These are phyloP conservation scores for Calocybe indica DNA, from an alignment of 768 basidiomycete genomes.

Conservation along the genomic window DNA sequence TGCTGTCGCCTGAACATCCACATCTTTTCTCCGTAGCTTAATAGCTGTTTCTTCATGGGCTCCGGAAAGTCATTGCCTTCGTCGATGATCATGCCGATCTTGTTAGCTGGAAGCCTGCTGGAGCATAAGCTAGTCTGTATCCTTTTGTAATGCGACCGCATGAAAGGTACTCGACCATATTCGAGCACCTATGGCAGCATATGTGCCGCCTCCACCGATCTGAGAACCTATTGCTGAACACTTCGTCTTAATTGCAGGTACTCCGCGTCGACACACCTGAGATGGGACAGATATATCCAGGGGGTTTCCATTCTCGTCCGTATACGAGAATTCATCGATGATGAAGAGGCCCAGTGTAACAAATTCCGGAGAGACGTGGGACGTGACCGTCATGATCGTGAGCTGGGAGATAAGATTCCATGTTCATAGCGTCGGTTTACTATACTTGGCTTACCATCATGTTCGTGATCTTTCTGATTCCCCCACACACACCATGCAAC, in stretches of 20 bases:
- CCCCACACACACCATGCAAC: slow-evolving; percentile 25
- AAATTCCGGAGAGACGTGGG: slow-evolving; percentile 26
- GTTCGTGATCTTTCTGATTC: slow-evolving; percentile 5
- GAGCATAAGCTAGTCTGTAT: neutral
- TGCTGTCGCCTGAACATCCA: slow-evolving; percentile 70
- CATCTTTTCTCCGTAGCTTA: slow-evolving; percentile 64
- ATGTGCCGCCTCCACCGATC: slow-evolving; percentile 90
- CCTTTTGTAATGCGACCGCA: slow-evolving; percentile 1
- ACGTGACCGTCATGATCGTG: slow-evolving; percentile 12
- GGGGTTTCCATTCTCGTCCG: slow-evolving; percentile 48
- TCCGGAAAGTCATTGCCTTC: slow-evolving; percentile 71
- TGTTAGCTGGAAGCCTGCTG: slow-evolving; percentile 55
- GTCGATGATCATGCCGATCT: slow-evolving; percentile 82
- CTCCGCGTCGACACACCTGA: slow-evolving; percentile 30
- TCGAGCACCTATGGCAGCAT: slow-evolving; percentile 74
- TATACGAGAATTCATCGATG: slow-evolving; percentile 71
- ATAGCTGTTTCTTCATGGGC: slow-evolving; percentile 46
- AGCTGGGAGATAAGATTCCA: slow-evolving; percentile 10
- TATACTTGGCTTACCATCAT: neutral
- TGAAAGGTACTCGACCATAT: slow-evolving; percentile 48
- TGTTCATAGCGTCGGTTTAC: neutral
- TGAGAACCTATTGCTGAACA: slow-evolving; percentile 17
- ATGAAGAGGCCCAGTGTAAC: slow-evolving; percentile 88
- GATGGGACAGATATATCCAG: slow-evolving; percentile 38
- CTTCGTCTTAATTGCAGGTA: neutral